Percentiles rank a stretch among this genome's conserved stretches.
phyloP scores from a whole-genome alignment of 2,329 filamentous ascomycete genomes.

The Epichloe sp. region DNA sequence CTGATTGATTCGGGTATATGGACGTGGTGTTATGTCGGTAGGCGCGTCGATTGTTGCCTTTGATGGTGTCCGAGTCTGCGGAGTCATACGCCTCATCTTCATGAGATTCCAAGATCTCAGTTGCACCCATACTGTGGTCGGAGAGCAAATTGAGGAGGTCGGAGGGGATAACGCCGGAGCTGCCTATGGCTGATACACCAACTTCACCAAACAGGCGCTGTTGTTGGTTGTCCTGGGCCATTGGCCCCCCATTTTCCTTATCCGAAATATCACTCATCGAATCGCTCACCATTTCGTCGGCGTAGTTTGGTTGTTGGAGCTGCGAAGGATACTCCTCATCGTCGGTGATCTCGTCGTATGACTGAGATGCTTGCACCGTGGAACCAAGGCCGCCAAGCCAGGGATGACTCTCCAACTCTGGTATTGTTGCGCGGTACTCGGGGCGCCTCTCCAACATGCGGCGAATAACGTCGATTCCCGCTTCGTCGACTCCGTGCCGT shows the following conservation, averaged over 20 bases:
- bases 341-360: conserved; percentile 49
- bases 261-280: conserved; percentile 56
- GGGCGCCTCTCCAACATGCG: conserved; percentile 77
- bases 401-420: conserved; percentile 53
- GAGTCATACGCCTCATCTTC: conserved; percentile 31
- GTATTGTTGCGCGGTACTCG: conserved; percentile 59
- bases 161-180: conserved; percentile 36
- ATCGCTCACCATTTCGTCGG: conserved; percentile 27
- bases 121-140: conserved; percentile 24
- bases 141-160: conserved; percentile 35
- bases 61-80: conserved; percentile 21
- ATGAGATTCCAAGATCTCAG: conserved; percentile 32
- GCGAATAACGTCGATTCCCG: conserved; percentile 60
- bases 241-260: conserved; percentile 62
- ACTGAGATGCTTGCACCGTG: conserved; percentile 26
- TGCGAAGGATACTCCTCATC: conserved; percentile 49
- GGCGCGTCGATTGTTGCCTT: conserved; percentile 12
- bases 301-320: conserved; percentile 24
- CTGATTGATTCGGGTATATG: conserved; percentile 29
- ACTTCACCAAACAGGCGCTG: conserved; percentile 43
- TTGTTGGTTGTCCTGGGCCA: conserved; percentile 34
- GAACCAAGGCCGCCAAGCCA: conserved; percentile 47
- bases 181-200: conserved; percentile 38
- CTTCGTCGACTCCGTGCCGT: conserved; percentile 43
- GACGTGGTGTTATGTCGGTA: conserved; percentile 20